Evolutionary conservation across 768 basidiomycete genomes (phyloP).

Genomic region (Auriscalpium vulgare): DNA sequence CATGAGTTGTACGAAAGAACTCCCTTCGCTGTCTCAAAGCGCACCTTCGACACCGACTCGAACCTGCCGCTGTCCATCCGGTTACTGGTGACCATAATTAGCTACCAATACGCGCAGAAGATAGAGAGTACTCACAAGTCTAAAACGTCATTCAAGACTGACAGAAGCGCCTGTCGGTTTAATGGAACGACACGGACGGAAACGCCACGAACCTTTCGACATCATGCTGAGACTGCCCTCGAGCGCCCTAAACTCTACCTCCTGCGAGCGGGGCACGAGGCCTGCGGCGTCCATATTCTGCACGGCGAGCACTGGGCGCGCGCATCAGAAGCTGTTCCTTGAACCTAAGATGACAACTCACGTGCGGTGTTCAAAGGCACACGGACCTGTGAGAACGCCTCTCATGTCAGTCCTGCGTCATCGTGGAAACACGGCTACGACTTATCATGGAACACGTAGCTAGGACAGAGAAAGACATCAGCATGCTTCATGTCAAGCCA

Average conservation of each 20-base stretch:
- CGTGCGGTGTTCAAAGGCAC: conserved; percentile 76
- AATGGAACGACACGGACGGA: conserved; percentile 1
- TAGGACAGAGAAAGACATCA: conserved; percentile 17
- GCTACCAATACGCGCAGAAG: background rate
- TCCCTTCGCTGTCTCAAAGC: conserved; percentile 8
- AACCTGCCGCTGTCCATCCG: conserved; percentile 86
- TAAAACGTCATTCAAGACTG: conserved; percentile 72
- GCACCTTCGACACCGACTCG: conserved; percentile 51
- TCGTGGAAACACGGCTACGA: conserved; percentile 20
- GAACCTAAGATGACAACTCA: conserved; percentile 12
- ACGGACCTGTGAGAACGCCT: conserved; percentile 49
- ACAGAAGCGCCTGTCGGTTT: conserved; percentile 1
- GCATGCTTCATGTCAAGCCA: conserved; percentile 4
- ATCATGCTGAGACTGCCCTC: conserved; percentile 81
- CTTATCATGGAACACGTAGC: conserved; percentile 76
- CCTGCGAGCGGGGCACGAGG: conserved; percentile 63
- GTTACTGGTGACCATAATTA: conserved; percentile 37
- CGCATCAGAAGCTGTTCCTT: background rate
- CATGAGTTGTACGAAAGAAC: background rate
- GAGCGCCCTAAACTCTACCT: conserved; percentile 83
- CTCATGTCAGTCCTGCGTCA: conserved; percentile 18
- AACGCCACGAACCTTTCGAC: conserved; percentile 54
- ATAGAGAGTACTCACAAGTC: conserved; percentile 50
- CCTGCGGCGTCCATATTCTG: conserved; percentile 87
- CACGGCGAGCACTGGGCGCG: conserved; percentile 56